phyloP scores from a whole-genome alignment of 2,329 filamentous ascomycete genomes.

The Epichloe gansuensis region DNA sequence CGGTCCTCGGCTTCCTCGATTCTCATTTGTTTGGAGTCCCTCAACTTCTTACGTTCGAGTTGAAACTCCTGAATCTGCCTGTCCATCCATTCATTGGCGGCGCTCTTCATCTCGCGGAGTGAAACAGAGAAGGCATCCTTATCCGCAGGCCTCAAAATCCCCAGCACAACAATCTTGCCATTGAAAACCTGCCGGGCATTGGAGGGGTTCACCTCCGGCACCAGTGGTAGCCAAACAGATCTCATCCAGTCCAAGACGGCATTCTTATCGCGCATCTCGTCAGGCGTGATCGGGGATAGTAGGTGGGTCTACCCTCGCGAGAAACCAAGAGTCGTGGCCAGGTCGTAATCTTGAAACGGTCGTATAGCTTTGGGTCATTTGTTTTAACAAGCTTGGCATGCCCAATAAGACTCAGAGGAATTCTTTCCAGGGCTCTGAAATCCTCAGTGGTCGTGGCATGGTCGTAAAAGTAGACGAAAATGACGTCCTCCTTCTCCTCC shows the following conservation, averaged over 20 bases:
- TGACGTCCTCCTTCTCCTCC: conserved; percentile 87
- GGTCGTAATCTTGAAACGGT: conserved; percentile 88
- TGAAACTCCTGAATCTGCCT: conserved; percentile 88
- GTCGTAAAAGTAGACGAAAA: conserved; percentile 97
- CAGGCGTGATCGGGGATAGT: conserved; percentile 81
- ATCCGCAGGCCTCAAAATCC: conserved; percentile 70
- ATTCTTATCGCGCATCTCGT: conserved; percentile 81
- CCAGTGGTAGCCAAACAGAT: conserved; percentile 88
- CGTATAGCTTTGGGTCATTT: conserved; percentile 59
- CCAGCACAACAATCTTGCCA: conserved; percentile 86
- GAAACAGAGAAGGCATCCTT: conserved; percentile 66
- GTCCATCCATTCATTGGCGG: conserved; percentile 95
- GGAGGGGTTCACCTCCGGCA: conserved; percentile 81
- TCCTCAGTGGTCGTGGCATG: conserved; percentile 88
- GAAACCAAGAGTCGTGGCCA: conserved; percentile 91
- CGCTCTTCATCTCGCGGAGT: conserved; percentile 86
- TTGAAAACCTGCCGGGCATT: conserved; percentile 95
- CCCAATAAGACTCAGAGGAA: conserved; percentile 80
- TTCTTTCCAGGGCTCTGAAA: conserved; percentile 73
- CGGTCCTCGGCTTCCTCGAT: conserved; percentile 95
- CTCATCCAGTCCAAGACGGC: conserved; percentile 84
- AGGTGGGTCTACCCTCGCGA: conserved; percentile 77
- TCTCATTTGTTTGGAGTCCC: conserved; percentile 86
- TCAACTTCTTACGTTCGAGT: conserved; percentile 81
- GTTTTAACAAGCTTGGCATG: conserved; percentile 91